These are phyloP conservation scores for Ramaria sp. DNA, from an alignment of 768 basidiomycete species.

Conservation along the genomic window DNA sequence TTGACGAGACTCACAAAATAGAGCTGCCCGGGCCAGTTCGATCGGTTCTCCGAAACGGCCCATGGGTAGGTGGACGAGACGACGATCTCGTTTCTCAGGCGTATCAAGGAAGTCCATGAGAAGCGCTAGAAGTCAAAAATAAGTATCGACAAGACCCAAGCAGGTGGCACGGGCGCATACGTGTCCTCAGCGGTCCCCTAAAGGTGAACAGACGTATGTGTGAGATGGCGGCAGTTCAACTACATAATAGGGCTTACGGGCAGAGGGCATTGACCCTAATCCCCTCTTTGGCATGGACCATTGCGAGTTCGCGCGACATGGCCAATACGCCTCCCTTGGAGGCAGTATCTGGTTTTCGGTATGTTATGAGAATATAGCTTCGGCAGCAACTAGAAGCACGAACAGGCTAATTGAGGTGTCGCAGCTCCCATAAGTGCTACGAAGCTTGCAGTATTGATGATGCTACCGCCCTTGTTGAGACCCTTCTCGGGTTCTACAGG, in stretches of 20 bases:
- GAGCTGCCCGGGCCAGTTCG: constrained; percentile 84
- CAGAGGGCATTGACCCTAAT: constrained; percentile 94
- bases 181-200: constrained; percentile 92
- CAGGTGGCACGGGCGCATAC: constrained; percentile 32
- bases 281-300: constrained; percentile 96
- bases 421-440: constrained; percentile 94
- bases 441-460: constrained; percentile 98
- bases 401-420: constrained; percentile 96
- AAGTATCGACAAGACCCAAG: not conserved
- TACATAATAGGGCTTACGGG: constrained; percentile 52
- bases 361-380: constrained; percentile 1
- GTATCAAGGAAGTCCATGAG: constrained; percentile 99
- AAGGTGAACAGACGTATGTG: not conserved
- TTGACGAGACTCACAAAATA: constrained; percentile 64
- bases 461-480: constrained; percentile 66
- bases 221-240: not conserved
- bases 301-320: constrained; percentile 95
- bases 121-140: constrained; percentile 44
- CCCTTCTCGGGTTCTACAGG: constrained; percentile 72
- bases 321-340: constrained; percentile 88
- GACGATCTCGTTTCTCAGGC: constrained; percentile 84
- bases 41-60: constrained; percentile 96
- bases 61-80: constrained; percentile 89
- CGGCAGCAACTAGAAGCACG: constrained; percentile 19
- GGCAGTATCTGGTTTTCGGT: constrained; percentile 10